Conservation (phyloP, 2,329 filamentous ascomycete genomes). For the Parastagonospora avenae region DNA sequence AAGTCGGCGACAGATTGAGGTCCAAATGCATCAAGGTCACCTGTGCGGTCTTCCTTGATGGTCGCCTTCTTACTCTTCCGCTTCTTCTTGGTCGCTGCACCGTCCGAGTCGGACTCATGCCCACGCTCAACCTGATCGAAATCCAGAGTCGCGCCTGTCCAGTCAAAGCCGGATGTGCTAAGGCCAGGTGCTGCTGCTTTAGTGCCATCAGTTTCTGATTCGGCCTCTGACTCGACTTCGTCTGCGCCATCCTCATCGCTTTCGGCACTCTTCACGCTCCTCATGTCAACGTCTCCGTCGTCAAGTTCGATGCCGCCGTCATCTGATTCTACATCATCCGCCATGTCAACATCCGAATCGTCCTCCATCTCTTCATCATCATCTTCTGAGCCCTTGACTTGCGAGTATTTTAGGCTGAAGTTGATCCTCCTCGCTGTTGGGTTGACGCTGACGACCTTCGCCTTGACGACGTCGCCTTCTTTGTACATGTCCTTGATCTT, state of each 20-base stretch:
- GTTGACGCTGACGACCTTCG: constrained; percentile 81
- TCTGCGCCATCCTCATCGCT: constrained; percentile 43
- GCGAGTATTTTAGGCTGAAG: constrained; percentile 90
- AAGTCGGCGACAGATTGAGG: constrained; percentile 91
- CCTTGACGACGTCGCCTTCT: constrained; percentile 92
- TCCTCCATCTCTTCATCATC: constrained; percentile 47
- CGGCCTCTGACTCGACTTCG: constrained; percentile 42
- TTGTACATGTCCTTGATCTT: constrained; percentile 90
- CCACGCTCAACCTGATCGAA: constrained; percentile 59
- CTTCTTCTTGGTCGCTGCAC: constrained; percentile 60
- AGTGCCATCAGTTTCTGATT: constrained; percentile 26
- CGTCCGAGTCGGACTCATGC: constrained; percentile 60
- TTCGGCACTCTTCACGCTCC: constrained; percentile 49
- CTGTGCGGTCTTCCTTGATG: constrained; percentile 86
- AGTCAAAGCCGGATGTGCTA: constrained; percentile 81
- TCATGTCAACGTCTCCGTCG: constrained; percentile 50
- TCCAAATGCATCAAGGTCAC: constrained; percentile 85
- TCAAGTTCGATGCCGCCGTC: constrained; percentile 47
- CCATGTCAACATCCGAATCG: constrained; percentile 35
- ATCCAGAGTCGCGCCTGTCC: constrained; percentile 69
- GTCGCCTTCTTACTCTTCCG: constrained; percentile 76
- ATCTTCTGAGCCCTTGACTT: constrained; percentile 68
- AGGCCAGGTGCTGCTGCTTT: constrained; percentile 58
- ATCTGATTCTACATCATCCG: constrained; percentile 48
- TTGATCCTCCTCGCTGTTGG: constrained; percentile 76